Evolutionary conservation across 192 early-diverging fungal species (phyloP), one percentile per base, ranked within the genome.

Genomic region (Linnemannia exigua): DNA sequence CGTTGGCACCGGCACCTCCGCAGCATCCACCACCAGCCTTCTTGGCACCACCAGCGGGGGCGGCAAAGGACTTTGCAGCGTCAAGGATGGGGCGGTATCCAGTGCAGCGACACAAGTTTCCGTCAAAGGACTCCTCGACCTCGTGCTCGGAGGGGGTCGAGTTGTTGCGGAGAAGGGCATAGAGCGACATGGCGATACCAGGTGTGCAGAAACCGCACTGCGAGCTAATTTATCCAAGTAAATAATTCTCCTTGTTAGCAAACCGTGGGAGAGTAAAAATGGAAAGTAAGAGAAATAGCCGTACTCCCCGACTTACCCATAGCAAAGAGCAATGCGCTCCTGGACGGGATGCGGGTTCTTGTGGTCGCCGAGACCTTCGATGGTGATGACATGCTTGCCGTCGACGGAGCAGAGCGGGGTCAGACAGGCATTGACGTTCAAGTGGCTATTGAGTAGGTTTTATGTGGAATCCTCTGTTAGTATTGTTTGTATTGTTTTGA

Each of bases 201-300:
- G 96, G 96, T 3, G 96, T 97, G 75, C 96, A 97, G 90, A 97
- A 97, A 47, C 96, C 96, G 84, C 96, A 97, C 88, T 97, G 96
- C 37, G 93, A 95, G 46, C 88, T 89, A 72, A 75, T 67, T 31
- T n/a, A 12, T 12, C 11, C 11, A 31, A 31, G 58, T 63, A 63
- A 63, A 63, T 63, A 63, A 63, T 46, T 63, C 0, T 66, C 31
- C 4, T 15, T 35, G 20, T 12, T 31, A 37, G 1, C 0, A 12
- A 1, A 25, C 37, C 38, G 41, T 71, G 70, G 70, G 70, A 48
- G 47, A 51, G 31, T 19, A 1, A 38, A 25, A n/a, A 22, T 25
- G 52, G 15, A 52, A 22, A 48, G 6, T 41, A 52, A 25, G 31
- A 72, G 25, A 48, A 36, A 47, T 17, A 58, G n/a, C 22, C 20